Conservation (phyloP, 2,329 filamentous ascomycete species). For the Graphiopsis chlorocephala region DNA sequence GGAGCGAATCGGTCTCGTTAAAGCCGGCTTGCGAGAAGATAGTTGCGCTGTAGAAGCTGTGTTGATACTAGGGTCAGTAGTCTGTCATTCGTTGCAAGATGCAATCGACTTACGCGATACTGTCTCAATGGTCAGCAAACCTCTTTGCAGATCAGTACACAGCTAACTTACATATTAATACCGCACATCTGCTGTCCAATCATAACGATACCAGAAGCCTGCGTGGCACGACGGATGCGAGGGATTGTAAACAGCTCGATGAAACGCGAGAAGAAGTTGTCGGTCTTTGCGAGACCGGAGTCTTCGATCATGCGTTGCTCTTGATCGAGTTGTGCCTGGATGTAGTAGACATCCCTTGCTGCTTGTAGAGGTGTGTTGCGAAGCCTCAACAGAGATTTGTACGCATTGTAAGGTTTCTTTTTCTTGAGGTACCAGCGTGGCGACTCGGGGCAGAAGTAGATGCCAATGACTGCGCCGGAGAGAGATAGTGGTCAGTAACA, state of each 20-base stretch:
- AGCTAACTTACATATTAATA: conserved; percentile 22
- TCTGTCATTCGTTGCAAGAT: neutral
- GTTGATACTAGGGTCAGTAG: conserved; percentile 13
- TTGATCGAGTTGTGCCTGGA: conserved; percentile 35
- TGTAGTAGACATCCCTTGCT: conserved; percentile 44
- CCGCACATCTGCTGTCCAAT: conserved; percentile 63
- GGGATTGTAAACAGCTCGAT: conserved; percentile 67
- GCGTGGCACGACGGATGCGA: conserved; percentile 67
- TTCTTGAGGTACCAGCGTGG: conserved; percentile 44
- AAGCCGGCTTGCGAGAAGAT: conserved; percentile 35
- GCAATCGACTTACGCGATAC: neutral
- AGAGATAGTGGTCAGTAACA: neutral
- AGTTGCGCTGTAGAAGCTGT: conserved; percentile 28
- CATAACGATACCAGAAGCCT: conserved; percentile 79
- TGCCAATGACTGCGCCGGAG: conserved; percentile 33
- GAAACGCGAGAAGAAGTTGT: conserved; percentile 42
- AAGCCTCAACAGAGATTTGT: conserved; percentile 38
- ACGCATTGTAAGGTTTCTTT: conserved; percentile 38
- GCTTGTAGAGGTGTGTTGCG: conserved; percentile 42
- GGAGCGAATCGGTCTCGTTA: conserved; percentile 44
- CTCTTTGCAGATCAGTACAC: neutral
- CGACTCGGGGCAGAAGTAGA: conserved; percentile 31
- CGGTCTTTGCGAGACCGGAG: conserved; percentile 32
- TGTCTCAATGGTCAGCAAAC: neutral
- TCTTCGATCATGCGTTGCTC: conserved; percentile 30